phyloP scores from a whole-genome alignment of 345 rosid species.

The Brassica napus region DNA sequence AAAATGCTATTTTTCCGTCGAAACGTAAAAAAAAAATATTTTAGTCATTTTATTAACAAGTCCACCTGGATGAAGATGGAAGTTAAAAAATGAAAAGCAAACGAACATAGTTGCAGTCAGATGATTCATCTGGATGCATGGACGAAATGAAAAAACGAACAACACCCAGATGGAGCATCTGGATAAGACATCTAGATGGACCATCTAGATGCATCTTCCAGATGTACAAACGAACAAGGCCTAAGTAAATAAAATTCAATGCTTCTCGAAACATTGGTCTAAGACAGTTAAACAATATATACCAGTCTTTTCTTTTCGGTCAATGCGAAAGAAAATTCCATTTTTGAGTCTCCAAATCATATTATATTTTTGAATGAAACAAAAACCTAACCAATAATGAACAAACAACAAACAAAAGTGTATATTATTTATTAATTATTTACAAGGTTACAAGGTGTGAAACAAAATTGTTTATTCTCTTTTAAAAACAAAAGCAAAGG shows the following conservation, averaged over 20 bases:
- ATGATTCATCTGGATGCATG: too few relatives aligned
- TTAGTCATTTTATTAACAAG: too few relatives aligned
- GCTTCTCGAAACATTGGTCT: background rate
- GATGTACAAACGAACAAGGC: too few relatives aligned
- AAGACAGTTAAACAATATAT: background rate
- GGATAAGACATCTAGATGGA: too few relatives aligned
- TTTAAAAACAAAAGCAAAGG: background rate
- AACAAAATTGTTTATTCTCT: conserved; percentile 20
- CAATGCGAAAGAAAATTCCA: background rate
- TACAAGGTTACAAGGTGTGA: background rate
- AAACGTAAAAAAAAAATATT: too few relatives aligned
- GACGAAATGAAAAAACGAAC: too few relatives aligned
- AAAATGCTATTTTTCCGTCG: too few relatives aligned
- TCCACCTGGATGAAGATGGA: too few relatives aligned
- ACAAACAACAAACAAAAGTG: background rate
- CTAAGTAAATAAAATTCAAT: conserved; percentile 3
- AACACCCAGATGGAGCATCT: too few relatives aligned
- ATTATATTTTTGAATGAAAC: background rate
- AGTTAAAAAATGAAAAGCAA: too few relatives aligned
- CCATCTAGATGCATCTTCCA: too few relatives aligned
- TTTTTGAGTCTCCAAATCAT: background rate
- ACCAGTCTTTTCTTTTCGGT: conserved; percentile 2
- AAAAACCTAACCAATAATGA: background rate
- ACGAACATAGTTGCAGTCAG: too few relatives aligned
- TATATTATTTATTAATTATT: background rate